Base-by-base conservation (phyloP, 495 filamentous ascomycete species). In the Diplogelasinospora grovesii region DNA sequence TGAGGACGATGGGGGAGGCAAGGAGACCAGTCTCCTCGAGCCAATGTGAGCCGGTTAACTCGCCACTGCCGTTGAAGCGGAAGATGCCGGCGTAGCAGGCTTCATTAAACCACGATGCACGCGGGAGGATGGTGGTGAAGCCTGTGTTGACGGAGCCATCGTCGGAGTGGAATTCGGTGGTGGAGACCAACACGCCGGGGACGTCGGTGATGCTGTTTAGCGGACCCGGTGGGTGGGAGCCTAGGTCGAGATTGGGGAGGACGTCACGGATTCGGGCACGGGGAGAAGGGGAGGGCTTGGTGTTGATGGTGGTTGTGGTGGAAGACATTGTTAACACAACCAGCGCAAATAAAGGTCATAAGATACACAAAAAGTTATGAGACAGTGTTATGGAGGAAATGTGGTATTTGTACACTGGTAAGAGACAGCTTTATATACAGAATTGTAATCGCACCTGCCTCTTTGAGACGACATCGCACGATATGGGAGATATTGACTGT, bases 11-110 rank as follows among this genome's bases (percentile, higher is more conserved):
- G 2, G 73, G 73, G 1, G 68, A 68, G 42, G 67, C 60, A 0
- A 71, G 51, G 2, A 71, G 52, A 2, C 73, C 70, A 1, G 69
- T 74, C 43, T 77, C 73, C 2, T 66, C 64, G 41, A 77, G 66
- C 68, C 69, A 73, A 43, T 73, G 65, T 11, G 53, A 56, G 5
- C 71, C 70, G 0, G 73, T 77, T 56, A 77, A 61, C 43, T 75
- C 71, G 15, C 73, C 71, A 19, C 59, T 63, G 36, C 73, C 72
- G 46, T 77, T 77, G 59, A 77, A 73, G 41, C 61, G 60, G 53
- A 72, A 73, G 28, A 71, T 50, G 3, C 69, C 66, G 7, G 73
- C 68, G 27, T 68, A 68, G 49, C 65, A 72, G 26, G 65, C 69
- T 1, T 64, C 52, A 43, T 70, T 35, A 45, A 69, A 70, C 59